Conservation (phyloP, 2,329 filamentous ascomycete species). For the Colletotrichum euphorbiae region DNA sequence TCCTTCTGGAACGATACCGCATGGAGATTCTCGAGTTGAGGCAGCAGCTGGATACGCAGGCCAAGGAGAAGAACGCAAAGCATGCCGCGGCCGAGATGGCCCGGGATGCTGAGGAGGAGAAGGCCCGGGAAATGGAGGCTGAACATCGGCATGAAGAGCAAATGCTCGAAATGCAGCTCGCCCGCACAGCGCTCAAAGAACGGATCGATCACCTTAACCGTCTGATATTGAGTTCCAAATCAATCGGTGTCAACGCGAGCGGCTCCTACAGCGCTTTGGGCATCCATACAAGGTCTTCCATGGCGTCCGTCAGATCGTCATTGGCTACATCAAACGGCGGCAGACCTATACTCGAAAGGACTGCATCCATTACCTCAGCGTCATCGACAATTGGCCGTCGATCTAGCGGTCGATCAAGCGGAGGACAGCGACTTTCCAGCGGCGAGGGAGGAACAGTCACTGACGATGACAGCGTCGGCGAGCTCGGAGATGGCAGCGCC, state of each 20-base stretch:
- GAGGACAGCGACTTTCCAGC: slow-evolving; percentile 57
- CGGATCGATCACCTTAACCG: slow-evolving; percentile 97
- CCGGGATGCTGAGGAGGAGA: slow-evolving; percentile 77
- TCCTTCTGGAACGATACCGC: slow-evolving; percentile 90
- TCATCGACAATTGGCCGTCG: slow-evolving; percentile 69
- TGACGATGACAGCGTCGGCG: slow-evolving; percentile 79
- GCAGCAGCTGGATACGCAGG: slow-evolving; percentile 84
- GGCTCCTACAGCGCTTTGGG: slow-evolving; percentile 77
- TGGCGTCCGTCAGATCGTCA: slow-evolving; percentile 75
- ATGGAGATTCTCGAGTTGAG: slow-evolving; percentile 90
- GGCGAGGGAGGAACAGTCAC: slow-evolving; percentile 58
- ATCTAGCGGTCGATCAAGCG: slow-evolving; percentile 61
- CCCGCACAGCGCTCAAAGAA: slow-evolving; percentile 94
- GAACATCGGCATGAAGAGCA: slow-evolving; percentile 94
- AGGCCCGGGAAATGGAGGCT: slow-evolving; percentile 80
- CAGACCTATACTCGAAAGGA: slow-evolving; percentile 68
- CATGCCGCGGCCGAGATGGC: slow-evolving; percentile 72
- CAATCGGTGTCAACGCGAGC: slow-evolving; percentile 88
- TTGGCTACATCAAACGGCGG: slow-evolving; percentile 71
- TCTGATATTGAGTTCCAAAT: slow-evolving; percentile 94
- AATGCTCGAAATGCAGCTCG: slow-evolving; percentile 98
- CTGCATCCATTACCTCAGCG: slow-evolving; percentile 75
- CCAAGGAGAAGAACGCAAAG: slow-evolving; percentile 72
- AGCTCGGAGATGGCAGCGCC: slow-evolving; percentile 88
- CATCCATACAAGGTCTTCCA: slow-evolving; percentile 57